Evolutionary conservation across 2,329 filamentous ascomycete genomes (phyloP).

Genomic region (Ophiocordyceps sinensis): DNA sequence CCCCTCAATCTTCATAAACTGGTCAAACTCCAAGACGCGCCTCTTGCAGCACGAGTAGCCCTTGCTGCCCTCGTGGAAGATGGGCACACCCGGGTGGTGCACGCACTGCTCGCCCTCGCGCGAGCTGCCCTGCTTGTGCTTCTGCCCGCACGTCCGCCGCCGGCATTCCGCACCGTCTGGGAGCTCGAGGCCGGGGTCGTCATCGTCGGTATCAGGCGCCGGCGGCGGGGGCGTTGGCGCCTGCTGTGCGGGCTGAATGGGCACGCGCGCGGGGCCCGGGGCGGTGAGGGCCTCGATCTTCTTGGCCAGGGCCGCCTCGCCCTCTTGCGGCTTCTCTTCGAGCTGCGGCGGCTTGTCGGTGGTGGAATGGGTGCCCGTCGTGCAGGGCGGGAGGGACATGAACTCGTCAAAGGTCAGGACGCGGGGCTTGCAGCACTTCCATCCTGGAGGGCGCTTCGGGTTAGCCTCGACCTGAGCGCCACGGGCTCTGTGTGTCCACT

Average conservation of each 20-base stretch:
- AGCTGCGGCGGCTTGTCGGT: constrained; percentile 55
- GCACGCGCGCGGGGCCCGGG: constrained; percentile 22
- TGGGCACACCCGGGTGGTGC: constrained; percentile 76
- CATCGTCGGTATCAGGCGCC: constrained; percentile 68
- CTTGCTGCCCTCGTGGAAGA: constrained; percentile 98
- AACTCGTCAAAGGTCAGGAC: constrained; percentile 98
- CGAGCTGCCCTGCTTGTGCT: constrained; percentile 44
- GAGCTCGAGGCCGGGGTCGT: constrained; percentile 63
- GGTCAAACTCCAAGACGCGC: constrained; percentile 88
- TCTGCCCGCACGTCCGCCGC: constrained; percentile 56
- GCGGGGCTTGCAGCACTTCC: constrained; percentile 97
- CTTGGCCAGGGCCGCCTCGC: constrained; percentile 24
- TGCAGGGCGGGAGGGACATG: constrained; percentile 82
- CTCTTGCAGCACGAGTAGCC: constrained; percentile 96
- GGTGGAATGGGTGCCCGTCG: constrained; percentile 80
- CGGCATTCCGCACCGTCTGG: constrained; percentile 63
- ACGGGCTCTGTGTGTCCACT: neutral
- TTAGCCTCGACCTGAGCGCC: neutral
- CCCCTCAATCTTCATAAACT: constrained; percentile 91
- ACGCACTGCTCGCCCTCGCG: constrained; percentile 65
- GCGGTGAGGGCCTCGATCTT: constrained; percentile 38
- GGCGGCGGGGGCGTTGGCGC: constrained; percentile 41
- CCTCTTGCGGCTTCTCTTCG: constrained; percentile 39
- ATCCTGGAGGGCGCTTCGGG: constrained; percentile 44
- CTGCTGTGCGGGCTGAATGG: constrained; percentile 27